Evolutionary conservation across 2,329 filamentous ascomycete species (phyloP), one percentile per base, ranked within the genome.

Genomic region (Exutisphaerella laricina): DNA sequence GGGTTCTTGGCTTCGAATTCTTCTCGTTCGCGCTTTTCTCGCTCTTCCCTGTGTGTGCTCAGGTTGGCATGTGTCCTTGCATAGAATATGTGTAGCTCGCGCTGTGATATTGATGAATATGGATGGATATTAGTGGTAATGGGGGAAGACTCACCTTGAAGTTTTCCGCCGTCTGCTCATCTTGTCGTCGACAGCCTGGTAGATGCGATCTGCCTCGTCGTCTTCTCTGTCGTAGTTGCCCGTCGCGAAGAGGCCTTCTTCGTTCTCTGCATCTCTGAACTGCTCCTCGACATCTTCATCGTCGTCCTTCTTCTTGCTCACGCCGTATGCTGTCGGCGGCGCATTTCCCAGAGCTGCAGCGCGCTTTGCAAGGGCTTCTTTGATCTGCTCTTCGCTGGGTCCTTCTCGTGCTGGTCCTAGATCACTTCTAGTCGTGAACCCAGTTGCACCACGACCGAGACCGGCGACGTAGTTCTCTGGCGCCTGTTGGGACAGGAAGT

Each of bases 1-100:
- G 92, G 92, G 64, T 98, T 97, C 65, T 95, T 90, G 56, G 84
- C 82, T 71, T 98, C 90, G 75, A 95, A 94, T 60, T 97, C 89
- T 63, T 95, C 88, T 65, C 77, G 80, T 73, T 98, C 90, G 70
- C 86, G 78, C 64, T 85, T 74, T 68, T 98, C 92, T 66, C 92
- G 88, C 63, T 83, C 84, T 84, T 98, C 92, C 79, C 92, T 94
- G 66, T 69, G 69, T 71, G 73, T 70, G 68, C 64, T 72, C 70
- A 77, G 68, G 82, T 88, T 82, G 83, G 84, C 78, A 85, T 79
- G 83, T 80, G 86, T 79, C 75, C 78, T 81, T 78, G 73, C 73
- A n/a, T n/a, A n/a, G n/a, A n/a, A n/a, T n/a, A n/a, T n/a, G n/a
- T n/a, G n/a, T 73, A 77, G 72, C 71, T 70, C 66, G 64, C 70